A percentile compares a stretch with the other conserved stretches of the same genome.
Conservation (phyloP, 371 early-diverging fungal species). For the Apophysomyces elegans region DNA sequence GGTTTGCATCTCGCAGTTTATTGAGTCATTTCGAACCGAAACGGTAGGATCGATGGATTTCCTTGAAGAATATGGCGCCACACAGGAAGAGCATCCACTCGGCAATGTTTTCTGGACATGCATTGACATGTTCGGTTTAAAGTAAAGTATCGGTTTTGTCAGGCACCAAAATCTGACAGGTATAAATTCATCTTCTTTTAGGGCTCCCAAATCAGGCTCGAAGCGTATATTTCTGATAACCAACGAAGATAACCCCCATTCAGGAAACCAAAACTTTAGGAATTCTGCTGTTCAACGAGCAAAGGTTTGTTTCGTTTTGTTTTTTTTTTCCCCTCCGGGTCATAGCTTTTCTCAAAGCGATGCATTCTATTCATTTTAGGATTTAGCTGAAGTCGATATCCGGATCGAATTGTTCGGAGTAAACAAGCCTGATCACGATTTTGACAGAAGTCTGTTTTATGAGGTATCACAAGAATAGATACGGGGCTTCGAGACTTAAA, state of each 20-base stretch:
- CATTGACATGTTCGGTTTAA: slow-evolving; percentile 58
- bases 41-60: slow-evolving; percentile 28
- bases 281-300: slow-evolving; percentile 63
- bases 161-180: slow-evolving; percentile 46
- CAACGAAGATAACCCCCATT: slow-evolving; percentile 67
- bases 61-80: slow-evolving; percentile 54
- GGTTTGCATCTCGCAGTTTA: too few species aligned
- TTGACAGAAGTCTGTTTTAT: slow-evolving; percentile 55
- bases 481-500: background rate
- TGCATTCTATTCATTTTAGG: slow-evolving; percentile 22
- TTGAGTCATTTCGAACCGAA: background rate
- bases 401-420: slow-evolving; percentile 63
- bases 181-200: too few species aligned
- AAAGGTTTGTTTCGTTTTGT: slow-evolving; percentile 28
- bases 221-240: slow-evolving; percentile 75
- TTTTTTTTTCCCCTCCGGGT: too few species aligned
- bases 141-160: slow-evolving; percentile 37
- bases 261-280: slow-evolving; percentile 43
- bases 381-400: slow-evolving; percentile 56
- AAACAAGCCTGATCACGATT: slow-evolving; percentile 43
- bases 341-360: too few species aligned
- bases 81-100: slow-evolving; percentile 53
- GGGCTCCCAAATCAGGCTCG: slow-evolving; percentile 50
- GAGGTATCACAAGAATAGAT: slow-evolving; percentile 30
- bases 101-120: slow-evolving; percentile 71